phyloP scores from a whole-genome alignment of 352 stramenopile genomes.

The Phytophthora agathidicida region DNA sequence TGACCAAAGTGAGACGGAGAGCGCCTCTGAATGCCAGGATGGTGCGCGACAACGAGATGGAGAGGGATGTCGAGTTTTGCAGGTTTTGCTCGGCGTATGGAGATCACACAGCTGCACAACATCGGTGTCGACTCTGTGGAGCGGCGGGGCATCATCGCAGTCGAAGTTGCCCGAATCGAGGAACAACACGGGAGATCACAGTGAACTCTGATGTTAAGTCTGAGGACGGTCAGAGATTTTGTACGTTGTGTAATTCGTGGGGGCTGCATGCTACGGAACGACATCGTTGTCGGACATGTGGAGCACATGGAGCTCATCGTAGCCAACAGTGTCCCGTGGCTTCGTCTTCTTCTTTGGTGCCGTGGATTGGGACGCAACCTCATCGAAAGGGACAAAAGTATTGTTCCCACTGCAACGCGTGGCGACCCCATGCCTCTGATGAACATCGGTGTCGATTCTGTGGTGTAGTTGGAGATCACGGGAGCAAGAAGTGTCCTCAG shows the following conservation, averaged over 20 bases:
- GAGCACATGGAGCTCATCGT: constrained; percentile 56
- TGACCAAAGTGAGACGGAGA: constrained; percentile 67
- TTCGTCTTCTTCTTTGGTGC: constrained; percentile 25
- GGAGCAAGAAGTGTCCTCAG: constrained; percentile 66
- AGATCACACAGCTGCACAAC: constrained; percentile 65
- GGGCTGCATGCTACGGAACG: constrained; percentile 62
- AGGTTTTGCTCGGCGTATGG: constrained; percentile 74
- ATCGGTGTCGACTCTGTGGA: constrained; percentile 69
- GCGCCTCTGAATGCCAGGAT: constrained; percentile 48
- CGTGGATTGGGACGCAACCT: constrained; percentile 57
- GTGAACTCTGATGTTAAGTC: constrained; percentile 2
- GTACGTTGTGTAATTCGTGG: constrained; percentile 60
- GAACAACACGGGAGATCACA: not conserved
- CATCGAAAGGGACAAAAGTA: constrained; percentile 51
- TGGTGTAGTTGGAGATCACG: constrained; percentile 58
- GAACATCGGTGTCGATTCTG: constrained; percentile 77
- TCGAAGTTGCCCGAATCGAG: constrained; percentile 49
- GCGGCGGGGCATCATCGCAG: constrained; percentile 65
- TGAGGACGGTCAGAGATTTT: constrained; percentile 53
- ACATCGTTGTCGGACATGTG: constrained; percentile 66
- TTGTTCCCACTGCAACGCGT: constrained; percentile 64
- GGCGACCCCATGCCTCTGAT: constrained; percentile 56
- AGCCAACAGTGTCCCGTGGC: constrained; percentile 50
- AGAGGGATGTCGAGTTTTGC: constrained; percentile 66
- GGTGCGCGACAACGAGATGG: constrained; percentile 27